phyloP scores from a whole-genome alignment of 148 eudicot genomes.

The Gaultheria prostrata region DNA sequence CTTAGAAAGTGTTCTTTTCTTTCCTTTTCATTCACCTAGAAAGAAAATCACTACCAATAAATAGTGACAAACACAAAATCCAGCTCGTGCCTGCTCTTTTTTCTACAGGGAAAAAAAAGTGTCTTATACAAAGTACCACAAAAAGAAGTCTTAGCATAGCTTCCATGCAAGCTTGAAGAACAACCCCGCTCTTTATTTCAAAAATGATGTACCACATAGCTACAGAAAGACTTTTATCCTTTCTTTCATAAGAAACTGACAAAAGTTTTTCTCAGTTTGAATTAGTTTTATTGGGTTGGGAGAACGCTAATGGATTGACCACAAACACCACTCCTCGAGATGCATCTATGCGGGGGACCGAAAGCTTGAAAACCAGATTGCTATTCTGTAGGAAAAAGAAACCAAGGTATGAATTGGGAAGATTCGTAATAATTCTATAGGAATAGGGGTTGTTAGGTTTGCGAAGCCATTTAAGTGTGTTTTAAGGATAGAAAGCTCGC shows the following conservation, averaged over 20 bases:
- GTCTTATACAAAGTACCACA: neutral
- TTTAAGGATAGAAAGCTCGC: no score
- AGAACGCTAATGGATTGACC: neutral
- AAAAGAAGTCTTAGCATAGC: neutral
- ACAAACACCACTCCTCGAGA: neutral
- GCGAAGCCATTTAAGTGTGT: neutral
- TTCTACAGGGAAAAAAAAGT: neutral
- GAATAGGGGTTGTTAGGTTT: neutral
- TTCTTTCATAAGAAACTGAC: neutral
- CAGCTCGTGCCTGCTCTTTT: neutral
- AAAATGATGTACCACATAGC: neutral
- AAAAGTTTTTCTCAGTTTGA: no score
- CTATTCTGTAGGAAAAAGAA: neutral
- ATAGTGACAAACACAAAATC: neutral
- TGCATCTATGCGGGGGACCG: neutral
- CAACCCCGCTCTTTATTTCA: neutral
- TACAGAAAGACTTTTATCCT: neutral
- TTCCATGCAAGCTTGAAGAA: neutral
- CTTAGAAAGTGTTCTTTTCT: neutral
- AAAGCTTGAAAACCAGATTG: neutral
- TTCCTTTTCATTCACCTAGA: neutral
- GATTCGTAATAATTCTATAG: neutral
- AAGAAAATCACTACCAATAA: neutral
- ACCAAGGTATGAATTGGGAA: neutral
- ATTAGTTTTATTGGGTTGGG: no score